Base-by-base conservation (phyloP, 495 filamentous ascomycete genomes). In the Podospora pseudopauciseta region DNA sequence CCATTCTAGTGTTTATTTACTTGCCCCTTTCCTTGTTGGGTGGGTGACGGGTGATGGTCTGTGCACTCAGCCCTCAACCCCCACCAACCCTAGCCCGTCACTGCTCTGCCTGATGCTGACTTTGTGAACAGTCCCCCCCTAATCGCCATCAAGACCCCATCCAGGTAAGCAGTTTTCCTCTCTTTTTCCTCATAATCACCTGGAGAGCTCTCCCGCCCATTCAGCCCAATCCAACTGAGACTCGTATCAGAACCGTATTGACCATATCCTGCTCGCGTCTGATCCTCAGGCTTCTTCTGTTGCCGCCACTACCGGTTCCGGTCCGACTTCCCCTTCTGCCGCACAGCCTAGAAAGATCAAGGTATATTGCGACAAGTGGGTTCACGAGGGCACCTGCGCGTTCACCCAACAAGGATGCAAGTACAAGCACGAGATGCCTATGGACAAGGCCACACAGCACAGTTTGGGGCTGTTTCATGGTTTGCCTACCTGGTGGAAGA, bases 371-470 rank as follows among this genome's bases (percentile, higher is more conserved):
- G 91, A 90, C 49, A 91, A 92, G 76, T 97, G 92, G 91, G 87
- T 96, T 57, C 88, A 90, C 68, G 88, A 88, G 59, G 93, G 93
- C 39, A 86, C 90, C 63, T 97, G 93, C 76, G 90, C 91, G 72
- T 97, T 91, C 77, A 87, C 84, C 53, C 90, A 94, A 75, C 88
- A 93, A 73, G 93, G 93, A 3, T 96, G 93, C 78, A 83, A 89
- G 70, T 97, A 87, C 80, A 91, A 90, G 78, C 93, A 97, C 74
- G 90, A 94, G 73, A 94, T 96, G 87, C 93, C 93, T 0, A 76
- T 78, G 26, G 88, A 90, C 56, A 72, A 70, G 39, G 79, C 76
- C 0, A 89, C 85, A 61, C 83, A 94, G 69, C 78, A 84, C 55
- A 77, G 79, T 39, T 82, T 94, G 13, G 93, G 93, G 13, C 74